These are phyloP conservation scores for Aethionema arabicum DNA, from an alignment of 345 rosid species.

Conservation along the genomic window DNA sequence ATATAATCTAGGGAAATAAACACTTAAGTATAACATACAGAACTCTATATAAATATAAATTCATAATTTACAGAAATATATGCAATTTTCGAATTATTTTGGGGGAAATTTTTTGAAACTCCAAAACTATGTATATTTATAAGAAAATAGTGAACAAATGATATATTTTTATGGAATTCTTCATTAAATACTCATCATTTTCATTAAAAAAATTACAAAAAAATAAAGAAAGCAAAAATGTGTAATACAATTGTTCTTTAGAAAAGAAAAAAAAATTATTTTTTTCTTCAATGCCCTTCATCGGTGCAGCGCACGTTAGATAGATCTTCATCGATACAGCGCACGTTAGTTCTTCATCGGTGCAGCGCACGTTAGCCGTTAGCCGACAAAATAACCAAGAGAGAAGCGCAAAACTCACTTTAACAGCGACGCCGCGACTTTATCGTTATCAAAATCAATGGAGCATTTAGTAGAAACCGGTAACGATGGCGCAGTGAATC, in stretches of 20 bases:
- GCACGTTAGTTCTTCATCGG: no score
- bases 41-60: no score
- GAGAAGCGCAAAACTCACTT: slow-evolving; percentile 26
- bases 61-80: no score
- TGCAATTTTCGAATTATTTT: no score
- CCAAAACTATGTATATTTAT: no score
- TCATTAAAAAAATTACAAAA: background rate
- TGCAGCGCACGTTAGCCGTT: slow-evolving; percentile 28
- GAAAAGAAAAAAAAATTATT: background rate
- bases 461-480: slow-evolving; percentile 47
- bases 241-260: background rate
- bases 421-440: slow-evolving; percentile 15
- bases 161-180: background rate
- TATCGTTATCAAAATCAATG: slow-evolving; percentile 41
- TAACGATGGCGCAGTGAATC: slow-evolving; percentile 47
- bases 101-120: no score
- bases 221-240: background rate
- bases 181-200: background rate
- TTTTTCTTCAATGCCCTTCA: background rate
- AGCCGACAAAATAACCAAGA: background rate
- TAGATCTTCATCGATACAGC: slow-evolving; percentile 10
- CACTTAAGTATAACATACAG: no score
- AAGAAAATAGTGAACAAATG: background rate
- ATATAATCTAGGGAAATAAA: no score
- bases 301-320: slow-evolving; percentile 9